phyloP scores from a whole-genome alignment of 1,139 yeast genomes.

The Protomyces arabidopsidicola region DNA sequence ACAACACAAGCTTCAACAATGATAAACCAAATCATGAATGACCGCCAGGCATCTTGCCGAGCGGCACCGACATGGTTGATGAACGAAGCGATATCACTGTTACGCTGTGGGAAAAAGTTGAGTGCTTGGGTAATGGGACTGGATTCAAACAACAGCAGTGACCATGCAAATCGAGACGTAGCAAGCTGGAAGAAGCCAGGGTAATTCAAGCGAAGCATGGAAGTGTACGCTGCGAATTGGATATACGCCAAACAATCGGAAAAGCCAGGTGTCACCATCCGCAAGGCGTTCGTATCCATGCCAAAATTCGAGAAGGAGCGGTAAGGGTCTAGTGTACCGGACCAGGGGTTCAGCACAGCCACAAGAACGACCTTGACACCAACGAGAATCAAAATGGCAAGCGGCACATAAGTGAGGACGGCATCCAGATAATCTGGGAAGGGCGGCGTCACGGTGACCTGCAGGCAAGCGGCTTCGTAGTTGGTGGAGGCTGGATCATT shows the following conservation, averaged over 20 bases:
- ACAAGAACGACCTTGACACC: slow-evolving; percentile 46
- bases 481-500: slow-evolving; percentile 11
- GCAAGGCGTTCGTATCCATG: slow-evolving; percentile 54
- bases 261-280: slow-evolving; percentile 55
- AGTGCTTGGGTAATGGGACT: slow-evolving; percentile 31
- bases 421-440: slow-evolving; percentile 28
- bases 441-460: slow-evolving; percentile 20
- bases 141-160: slow-evolving; percentile 38
- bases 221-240: slow-evolving; percentile 57
- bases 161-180: slow-evolving; percentile 45
- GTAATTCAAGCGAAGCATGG: slow-evolving; percentile 53
- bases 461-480: slow-evolving; percentile 20
- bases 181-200: slow-evolving; percentile 65
- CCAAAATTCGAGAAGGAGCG: slow-evolving; percentile 51
- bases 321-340: slow-evolving; percentile 57
- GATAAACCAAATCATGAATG: slow-evolving; percentile 40
- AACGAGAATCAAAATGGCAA: slow-evolving; percentile 44
- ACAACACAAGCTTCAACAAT: slow-evolving; percentile 33
- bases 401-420: slow-evolving; percentile 45
- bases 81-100: slow-evolving; percentile 36
- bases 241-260: slow-evolving; percentile 50
- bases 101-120: slow-evolving; percentile 17
- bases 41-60: slow-evolving; percentile 39
- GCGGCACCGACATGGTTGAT: slow-evolving; percentile 35
- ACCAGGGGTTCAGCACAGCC: slow-evolving; percentile 40